Base-by-base conservation (phyloP, 2,329 filamentous ascomycete genomes). In the Thielaviopsis populi region DNA sequence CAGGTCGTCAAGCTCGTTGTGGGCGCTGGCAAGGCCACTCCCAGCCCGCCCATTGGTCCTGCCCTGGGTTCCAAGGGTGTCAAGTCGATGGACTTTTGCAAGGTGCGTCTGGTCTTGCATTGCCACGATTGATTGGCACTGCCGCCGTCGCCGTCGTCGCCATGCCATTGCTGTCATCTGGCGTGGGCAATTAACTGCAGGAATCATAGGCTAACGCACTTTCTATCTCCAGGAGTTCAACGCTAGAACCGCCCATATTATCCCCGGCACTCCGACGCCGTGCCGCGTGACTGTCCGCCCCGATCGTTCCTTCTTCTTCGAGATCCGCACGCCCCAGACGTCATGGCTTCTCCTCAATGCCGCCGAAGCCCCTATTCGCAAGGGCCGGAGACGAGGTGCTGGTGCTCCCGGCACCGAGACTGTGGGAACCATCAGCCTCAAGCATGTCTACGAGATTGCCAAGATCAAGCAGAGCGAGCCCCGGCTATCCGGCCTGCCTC, bases 61-160 rank as follows among this genome's bases (percentile, higher is more conserved):
- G 94, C 94, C 63, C 82, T 99, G 68, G 94, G 94, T 77, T 92
- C 87, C 74, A 97, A 96, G 79, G 94, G 94, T 80, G 88, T 99
- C 67, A 99, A 99, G 80, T 95, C 89, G 65, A 99, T 99, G 87
- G 94, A 99, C 77, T 99, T 97, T 75, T 97, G 94, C 84, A 97
- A 97, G 82, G 92, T 95, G 67, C 67, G 74, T 58, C 11, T 27
- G 8, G 15, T 1, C 37, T 63, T 50, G 37, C 59, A 30, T 56
- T 37, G 53, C 24, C 33, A 53, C 33, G 10, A 19, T 17, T 37
- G 15, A 4, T n/a, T n/a, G n/a, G n/a, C n/a, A n/a, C n/a, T n/a
- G n/a, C n/a, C n/a, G n/a, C n/a, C 22, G 22, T 19, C 17, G 27
- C 22, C 46, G 37, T 22, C 30, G 33, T 10, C 2, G 6, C 15